Base-by-base conservation (phyloP, 2,329 filamentous ascomycete genomes). In the Diaporthe citrichinensis region DNA sequence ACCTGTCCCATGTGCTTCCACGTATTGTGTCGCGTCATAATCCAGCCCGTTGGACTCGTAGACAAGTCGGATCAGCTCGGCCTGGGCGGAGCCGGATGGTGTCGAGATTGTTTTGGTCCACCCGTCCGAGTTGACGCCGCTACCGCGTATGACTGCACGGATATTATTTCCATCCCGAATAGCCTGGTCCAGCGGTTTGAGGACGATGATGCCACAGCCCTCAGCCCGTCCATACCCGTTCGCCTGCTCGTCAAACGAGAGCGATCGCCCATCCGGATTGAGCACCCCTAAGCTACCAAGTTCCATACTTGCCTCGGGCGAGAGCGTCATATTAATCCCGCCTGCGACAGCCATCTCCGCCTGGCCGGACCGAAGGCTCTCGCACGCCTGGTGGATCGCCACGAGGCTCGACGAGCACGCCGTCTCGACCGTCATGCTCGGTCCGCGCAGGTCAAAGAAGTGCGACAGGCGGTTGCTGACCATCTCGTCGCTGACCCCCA, bases 391-490 rank as follows among this genome's bases (percentile, higher is more conserved):
- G 68, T 88, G 85, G 0, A 88, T 78, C 0, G 84, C 85, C 0
- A 84, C 80, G 8, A 88, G 78, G 15, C 82, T 84, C 9, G 84
- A 83, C 0, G 86, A 87, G 76, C 87, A 89, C 2, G 84, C 87
- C 0, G 87, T 88, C 72, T 88, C 86, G 1, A 88, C 78, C 0
- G 86, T 85, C 77, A 87, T 79, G 76, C 84, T 85, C 0, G 86
- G 83, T 0, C 87, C 86, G 5, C 78, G 78, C 49, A 87, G 80
- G 74, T 88, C 83, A 62, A 85, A 74, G 41, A 83, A 84, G 74
- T 86, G 85, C 0, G 84, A 87, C 2, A 87, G 78, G 9, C 86
- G 81, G 76, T 87, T 87, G 0, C 84, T 81, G 6, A 84, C 74
- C 73, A 86, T 84, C 7, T 81, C 81, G 9, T 81, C 79, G 4